Conservation (phyloP, 2,329 filamentous ascomycete species). For the Aspergillus chevalieri region DNA sequence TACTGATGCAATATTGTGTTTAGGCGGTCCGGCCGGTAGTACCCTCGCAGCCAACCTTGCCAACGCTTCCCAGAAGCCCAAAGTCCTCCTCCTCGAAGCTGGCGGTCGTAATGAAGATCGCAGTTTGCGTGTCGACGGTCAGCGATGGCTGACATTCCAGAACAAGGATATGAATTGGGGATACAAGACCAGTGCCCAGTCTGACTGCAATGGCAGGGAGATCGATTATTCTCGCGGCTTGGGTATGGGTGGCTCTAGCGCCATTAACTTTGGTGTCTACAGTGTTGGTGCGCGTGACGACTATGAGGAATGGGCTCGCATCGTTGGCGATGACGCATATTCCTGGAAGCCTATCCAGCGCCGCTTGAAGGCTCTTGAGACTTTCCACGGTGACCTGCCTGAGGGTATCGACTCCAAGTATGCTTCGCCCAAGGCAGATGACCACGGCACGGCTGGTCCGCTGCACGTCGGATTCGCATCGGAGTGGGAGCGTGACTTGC, state of each 20-base stretch:
- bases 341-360: constrained; percentile 49
- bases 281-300: constrained; percentile 53
- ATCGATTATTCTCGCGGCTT: constrained; percentile 48
- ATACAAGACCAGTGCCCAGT: constrained; percentile 47
- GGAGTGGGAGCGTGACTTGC: constrained; percentile 47
- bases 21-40: constrained; percentile 56
- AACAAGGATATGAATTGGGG: constrained; percentile 49
- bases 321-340: constrained; percentile 52
- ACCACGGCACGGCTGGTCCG: constrained; percentile 48
- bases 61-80: constrained; percentile 41
- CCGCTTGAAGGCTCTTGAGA: constrained; percentile 50
- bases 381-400: constrained; percentile 42
- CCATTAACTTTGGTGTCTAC: constrained; percentile 54
- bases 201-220: constrained; percentile 39
- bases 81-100: constrained; percentile 57
- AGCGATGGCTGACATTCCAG: constrained; percentile 50
- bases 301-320: constrained; percentile 55
- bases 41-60: constrained; percentile 51
- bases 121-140: constrained; percentile 45
- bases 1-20: neutral
- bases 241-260: constrained; percentile 48
- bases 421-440: constrained; percentile 35
- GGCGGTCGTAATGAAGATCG: constrained; percentile 47
- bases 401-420: constrained; percentile 41
- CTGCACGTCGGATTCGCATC: constrained; percentile 45